These are phyloP conservation scores for Apiotrichum montevideense DNA, from an alignment of 1,284 basidiomycete species.

Conservation along the genomic window DNA sequence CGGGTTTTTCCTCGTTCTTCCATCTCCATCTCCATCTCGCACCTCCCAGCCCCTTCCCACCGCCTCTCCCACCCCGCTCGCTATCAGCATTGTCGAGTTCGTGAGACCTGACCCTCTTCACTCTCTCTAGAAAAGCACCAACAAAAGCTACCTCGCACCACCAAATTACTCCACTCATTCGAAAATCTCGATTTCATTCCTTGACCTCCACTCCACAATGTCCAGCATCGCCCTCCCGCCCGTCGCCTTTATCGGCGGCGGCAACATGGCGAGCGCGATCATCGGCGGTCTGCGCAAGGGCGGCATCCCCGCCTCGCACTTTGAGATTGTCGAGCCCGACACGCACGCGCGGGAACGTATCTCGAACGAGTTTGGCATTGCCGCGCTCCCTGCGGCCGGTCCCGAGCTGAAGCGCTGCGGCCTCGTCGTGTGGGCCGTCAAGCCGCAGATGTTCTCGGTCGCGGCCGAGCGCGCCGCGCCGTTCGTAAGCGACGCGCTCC, in stretches of 20 bases:
- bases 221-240: background rate
- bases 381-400: background rate
- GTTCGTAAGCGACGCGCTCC: background rate
- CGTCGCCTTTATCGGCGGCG: background rate
- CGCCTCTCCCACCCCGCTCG: too few relatives aligned
- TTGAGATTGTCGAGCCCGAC: background rate
- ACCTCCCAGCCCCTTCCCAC: too few relatives aligned
- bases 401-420: background rate
- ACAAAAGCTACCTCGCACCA: too few relatives aligned
- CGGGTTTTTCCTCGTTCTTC: too few relatives aligned
- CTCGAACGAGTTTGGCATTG: background rate
- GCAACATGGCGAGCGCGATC: background rate
- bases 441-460: background rate
- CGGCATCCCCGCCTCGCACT: background rate
- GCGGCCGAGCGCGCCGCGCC: background rate
- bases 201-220: background rate
- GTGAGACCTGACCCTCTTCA: too few relatives aligned
- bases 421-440: background rate
- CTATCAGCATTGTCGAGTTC: too few relatives aligned
- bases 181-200: too few relatives aligned
- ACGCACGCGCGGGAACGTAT: background rate
- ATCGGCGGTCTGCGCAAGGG: background rate
- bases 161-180: too few relatives aligned
- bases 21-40: too few relatives aligned
- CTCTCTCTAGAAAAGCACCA: too few relatives aligned